Evolutionary conservation across 768 basidiomycete species (phyloP), one percentile per base, ranked within the genome.

Genomic region (Porphyrellus cyaneotinctus): DNA sequence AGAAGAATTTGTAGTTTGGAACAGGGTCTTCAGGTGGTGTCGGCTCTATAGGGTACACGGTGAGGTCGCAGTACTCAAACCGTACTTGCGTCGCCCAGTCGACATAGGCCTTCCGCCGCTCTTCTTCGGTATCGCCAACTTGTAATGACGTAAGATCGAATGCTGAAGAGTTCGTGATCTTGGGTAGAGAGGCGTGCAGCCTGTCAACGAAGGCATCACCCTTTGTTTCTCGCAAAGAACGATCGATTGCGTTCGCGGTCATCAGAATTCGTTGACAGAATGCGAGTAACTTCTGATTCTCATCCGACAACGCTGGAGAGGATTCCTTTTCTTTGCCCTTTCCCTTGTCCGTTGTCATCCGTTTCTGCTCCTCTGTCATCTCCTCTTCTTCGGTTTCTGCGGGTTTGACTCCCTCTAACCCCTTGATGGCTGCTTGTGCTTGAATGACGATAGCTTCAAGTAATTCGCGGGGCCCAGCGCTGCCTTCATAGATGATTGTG

Each of bases 31-130:
- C 78, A 13, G 73, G 72, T 4, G 73, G 67, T 31, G 65, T 64
- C 51, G 58, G 17, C 22, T 58, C 70, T 49, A 49, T 41, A 45
- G 52, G 45, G 11, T 78, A 71, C 24, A 88, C 65, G 1, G 83
- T 79, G 57, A 97, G 76, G 70, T 97, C 92, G 65, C 91, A 94
- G 64, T 97, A 95, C 68, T 95, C 90, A 71, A 97, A 97, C 47
- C 93, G 78, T 23, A 81, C 80, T 57, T 66, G 75, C 11, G 76
- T 88, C 6, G 90, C 91, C 94, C 95, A 97, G 36, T 87, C 81
- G 49, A 88, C 63, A 67, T 97, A 97, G 9, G 78, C 76, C 64
- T 83, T 84, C 58, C 75, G 75, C 2, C 83, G 75, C 26, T 78
- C 79, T 64, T 87, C 89, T 38, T 90, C 85, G 2, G 85, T 84